Conservation (phyloP, 805 yeast species). For the Yarrowia divulgata region DNA sequence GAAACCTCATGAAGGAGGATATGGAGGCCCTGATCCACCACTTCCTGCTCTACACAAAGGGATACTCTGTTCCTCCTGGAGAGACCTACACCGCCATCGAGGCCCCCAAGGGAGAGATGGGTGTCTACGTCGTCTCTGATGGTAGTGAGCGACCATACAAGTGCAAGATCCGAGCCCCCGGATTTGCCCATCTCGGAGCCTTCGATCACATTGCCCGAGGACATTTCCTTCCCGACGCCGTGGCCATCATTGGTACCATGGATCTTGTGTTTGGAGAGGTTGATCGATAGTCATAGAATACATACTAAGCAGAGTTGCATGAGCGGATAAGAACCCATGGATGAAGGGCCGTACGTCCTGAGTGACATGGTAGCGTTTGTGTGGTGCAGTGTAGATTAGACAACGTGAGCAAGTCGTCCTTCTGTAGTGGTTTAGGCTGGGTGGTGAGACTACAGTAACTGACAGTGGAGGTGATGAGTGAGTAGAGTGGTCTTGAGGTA, state of each 20-base stretch:
- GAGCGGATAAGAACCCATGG: neutral
- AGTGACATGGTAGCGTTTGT: neutral
- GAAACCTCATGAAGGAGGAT: constrained; percentile 83
- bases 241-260: constrained; percentile 94
- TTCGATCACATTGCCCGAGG: constrained; percentile 88
- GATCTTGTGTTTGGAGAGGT: constrained; percentile 95
- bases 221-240: constrained; percentile 88
- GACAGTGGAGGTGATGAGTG: no score
- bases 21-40: constrained; percentile 93
- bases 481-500: no score
- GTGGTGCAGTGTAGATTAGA: neutral
- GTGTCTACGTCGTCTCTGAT: constrained; percentile 85
- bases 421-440: no score
- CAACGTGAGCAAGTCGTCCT: no score
- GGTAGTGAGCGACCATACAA: constrained; percentile 91
- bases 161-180: constrained; percentile 94
- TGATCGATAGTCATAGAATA: constrained; percentile 65
- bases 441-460: no score
- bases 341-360: no score
- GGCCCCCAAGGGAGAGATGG: constrained; percentile 97
- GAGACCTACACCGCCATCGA: constrained; percentile 91
- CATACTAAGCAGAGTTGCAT: constrained; percentile 34
- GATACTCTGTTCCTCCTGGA: constrained; percentile 87
- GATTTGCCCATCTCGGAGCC: constrained; percentile 88
- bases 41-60: constrained; percentile 85